Evolutionary conservation across 225 moss, liverwort and hornwort species (phyloP).

Genomic region (Straminergon stramineum): DNA sequence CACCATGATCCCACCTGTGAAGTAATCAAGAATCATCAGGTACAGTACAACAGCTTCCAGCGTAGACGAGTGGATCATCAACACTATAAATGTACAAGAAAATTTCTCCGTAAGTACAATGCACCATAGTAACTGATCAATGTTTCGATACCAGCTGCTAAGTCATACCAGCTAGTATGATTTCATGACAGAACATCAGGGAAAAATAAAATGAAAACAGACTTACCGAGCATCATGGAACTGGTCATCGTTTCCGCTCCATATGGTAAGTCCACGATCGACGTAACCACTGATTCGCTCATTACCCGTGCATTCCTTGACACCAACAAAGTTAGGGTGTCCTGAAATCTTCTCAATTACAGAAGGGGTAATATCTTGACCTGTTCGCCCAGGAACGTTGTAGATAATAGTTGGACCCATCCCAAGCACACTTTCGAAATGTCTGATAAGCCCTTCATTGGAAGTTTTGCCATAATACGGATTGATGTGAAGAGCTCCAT

Average conservation of each 20-base stretch:
- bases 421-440: slow-evolving; percentile 58
- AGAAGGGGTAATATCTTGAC: slow-evolving; percentile 64
- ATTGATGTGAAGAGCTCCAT: slow-evolving; percentile 85
- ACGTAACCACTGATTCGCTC: slow-evolving; percentile 49
- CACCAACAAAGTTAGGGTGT: slow-evolving; percentile 60
- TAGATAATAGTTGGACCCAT: slow-evolving; percentile 86
- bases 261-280: slow-evolving; percentile 49
- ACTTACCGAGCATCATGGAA: slow-evolving; percentile 75
- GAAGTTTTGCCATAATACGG: slow-evolving; percentile 96
- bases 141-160: not conserved
- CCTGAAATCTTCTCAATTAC: slow-evolving; percentile 50
- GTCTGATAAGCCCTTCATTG: slow-evolving; percentile 49
- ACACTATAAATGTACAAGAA: not conserved
- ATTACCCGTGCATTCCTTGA: slow-evolving; percentile 86
- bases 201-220: not conserved
- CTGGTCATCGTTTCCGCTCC: slow-evolving; percentile 92
- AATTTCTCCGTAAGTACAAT: not conserved
- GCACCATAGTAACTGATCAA: not conserved
- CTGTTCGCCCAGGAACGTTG: slow-evolving; percentile 83
- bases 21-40: not conserved
- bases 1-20: slow-evolving; percentile 59
- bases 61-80: not conserved
- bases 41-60: not conserved
- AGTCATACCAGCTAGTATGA: not conserved
- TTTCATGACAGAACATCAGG: not conserved